phyloP scores from a whole-genome alignment of 768 basidiomycete species.

The Suillus americanus region DNA sequence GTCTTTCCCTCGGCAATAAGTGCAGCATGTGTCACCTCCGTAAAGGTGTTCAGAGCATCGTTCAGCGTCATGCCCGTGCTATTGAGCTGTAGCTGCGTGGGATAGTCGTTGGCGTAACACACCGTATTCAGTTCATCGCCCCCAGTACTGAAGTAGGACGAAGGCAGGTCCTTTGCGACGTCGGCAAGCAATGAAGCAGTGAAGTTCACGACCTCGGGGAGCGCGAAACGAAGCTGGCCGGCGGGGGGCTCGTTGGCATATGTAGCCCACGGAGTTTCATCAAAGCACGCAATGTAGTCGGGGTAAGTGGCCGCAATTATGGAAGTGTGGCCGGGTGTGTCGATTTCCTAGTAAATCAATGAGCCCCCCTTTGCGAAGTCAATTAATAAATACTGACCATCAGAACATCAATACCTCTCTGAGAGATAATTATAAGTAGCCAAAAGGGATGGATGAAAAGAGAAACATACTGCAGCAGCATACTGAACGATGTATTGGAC shows the following conservation, averaged over 20 bases:
- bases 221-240: constrained; percentile 77
- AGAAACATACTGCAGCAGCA: constrained; percentile 61
- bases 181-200: constrained; percentile 51
- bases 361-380: background rate
- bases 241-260: constrained; percentile 79
- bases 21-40: constrained; percentile 54
- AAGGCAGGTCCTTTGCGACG: constrained; percentile 52
- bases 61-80: constrained; percentile 52
- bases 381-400: constrained; percentile 31
- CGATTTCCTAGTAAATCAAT: constrained; percentile 58
- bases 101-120: constrained; percentile 63
- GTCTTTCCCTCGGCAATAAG: constrained; percentile 61
- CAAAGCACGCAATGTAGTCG: constrained; percentile 68
- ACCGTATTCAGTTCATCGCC: constrained; percentile 77
- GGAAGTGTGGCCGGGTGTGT: constrained; percentile 82
- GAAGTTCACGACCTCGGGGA: constrained; percentile 59
- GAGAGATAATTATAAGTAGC: background rate
- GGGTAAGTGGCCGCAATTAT: constrained; percentile 65
- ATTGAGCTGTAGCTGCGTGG: constrained; percentile 57
- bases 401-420: constrained; percentile 76
- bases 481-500: constrained; percentile 62
- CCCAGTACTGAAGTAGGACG: constrained; percentile 72
- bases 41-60: constrained; percentile 65
- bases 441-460: background rate
- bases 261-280: constrained; percentile 53